Conservation (phyloP, 1,284 basidiomycete genomes). For the Phaffia rhodozyma region DNA sequence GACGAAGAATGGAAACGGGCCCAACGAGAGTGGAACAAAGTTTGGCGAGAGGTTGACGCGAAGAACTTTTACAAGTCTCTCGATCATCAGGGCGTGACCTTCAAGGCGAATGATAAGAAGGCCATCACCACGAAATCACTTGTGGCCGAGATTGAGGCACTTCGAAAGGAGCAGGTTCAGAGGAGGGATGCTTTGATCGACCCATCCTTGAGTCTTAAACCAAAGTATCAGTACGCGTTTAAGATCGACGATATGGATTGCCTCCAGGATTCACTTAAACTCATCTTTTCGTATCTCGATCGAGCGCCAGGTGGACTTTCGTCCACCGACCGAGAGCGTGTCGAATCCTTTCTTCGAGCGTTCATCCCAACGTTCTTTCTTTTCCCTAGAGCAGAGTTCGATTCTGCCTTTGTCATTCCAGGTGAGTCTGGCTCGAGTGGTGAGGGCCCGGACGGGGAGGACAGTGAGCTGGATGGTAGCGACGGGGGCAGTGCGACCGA, state of each 20-base stretch:
- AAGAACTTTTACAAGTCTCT: conserved; percentile 96
- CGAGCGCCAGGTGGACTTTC: conserved; percentile 61
- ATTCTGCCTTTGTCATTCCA: conserved; percentile 53
- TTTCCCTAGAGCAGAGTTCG: conserved; percentile 63
- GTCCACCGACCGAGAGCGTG: conserved; percentile 60
- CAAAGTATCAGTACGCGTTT: conserved; percentile 61
- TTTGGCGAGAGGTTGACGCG: conserved; percentile 93
- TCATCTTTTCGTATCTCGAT: conserved; percentile 82
- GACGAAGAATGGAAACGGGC: conserved; percentile 95
- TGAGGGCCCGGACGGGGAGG: conserved; percentile 45
- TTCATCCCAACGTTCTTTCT: conserved; percentile 78
- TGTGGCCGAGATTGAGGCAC: conserved; percentile 72
- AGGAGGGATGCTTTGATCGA: conserved; percentile 60
- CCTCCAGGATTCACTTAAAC: conserved; percentile 75
- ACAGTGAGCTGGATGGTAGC: conserved; percentile 44
- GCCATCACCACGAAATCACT: conserved; percentile 81
- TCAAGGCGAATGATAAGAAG: conserved; percentile 96
- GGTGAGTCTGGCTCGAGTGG: conserved; percentile 36
- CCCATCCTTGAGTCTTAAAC: conserved; percentile 37
- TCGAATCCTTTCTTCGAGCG: conserved; percentile 72
- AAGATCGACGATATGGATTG: conserved; percentile 66
- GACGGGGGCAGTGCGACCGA: conserved; percentile 34
- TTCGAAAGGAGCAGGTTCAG: conserved; percentile 60
- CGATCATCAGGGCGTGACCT: conserved; percentile 88
- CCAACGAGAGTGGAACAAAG: conserved; percentile 90